Base-by-base conservation (phyloP, 305 asterid species). In the Andrographis paniculata region DNA sequence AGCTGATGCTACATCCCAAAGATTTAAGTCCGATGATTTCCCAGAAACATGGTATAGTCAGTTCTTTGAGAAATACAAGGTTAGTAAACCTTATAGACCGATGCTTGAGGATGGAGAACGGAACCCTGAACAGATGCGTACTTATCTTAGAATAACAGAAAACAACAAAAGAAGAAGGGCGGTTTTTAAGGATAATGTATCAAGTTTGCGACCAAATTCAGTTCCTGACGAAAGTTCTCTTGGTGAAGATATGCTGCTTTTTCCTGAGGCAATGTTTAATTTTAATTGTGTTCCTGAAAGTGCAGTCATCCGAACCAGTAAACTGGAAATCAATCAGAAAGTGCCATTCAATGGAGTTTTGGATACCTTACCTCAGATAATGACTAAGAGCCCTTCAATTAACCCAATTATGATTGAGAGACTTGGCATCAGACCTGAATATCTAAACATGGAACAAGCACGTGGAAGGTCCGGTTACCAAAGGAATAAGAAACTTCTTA, bases 381-480 rank as follows among this genome's bases (percentile, higher is more conserved):
- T 74, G 71, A 65, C 80, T 46, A 91, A 78, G 74, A 87, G 80
- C 56, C 71, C 89, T 10, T 64, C 60, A 49, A 74, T 74, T 53
- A 78, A 70, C 77, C 87, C 95, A 54, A 87, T 91, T 55, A 80
- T 91, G 96, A 86, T 91, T 50, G 99, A 91, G 85, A 75, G 99
- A 73, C 93, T 91, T 50, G 99, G 99, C 58, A 91, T 91, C 68
- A 82, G 80, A 62, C 84, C 99, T 31, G 99, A 91, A 61, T 87
- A 83, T 69, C 95, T 83, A 45, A 86, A 68, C 74, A 80, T 80
- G 84, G 95, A 87, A 66, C 93, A 72, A 72, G 54, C 56, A 50
- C 77, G 62, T 54, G 92, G 95, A 53, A 86, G 66, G 71, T 70
- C 49, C 61, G 88, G 81, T 42, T 55, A 57, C 63, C 82, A 64